Evolutionary conservation across 768 basidiomycete genomes (phyloP).

Genomic region (Lactarius hatsudake): DNA sequence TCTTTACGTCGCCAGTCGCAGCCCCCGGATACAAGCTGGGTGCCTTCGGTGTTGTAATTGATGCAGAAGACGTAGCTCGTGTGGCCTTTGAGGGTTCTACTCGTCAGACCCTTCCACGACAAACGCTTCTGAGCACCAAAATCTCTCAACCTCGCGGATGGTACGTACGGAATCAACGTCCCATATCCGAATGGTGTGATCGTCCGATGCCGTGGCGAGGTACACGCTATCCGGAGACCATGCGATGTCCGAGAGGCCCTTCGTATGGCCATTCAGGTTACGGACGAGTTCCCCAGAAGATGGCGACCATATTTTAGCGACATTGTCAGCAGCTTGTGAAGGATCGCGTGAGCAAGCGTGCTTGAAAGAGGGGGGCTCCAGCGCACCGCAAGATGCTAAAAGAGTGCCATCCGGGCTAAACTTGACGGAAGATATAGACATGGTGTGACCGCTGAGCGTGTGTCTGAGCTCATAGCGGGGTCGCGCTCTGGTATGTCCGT

Average conservation of each 20-base stretch:
- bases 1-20: slow-evolving; percentile 89
- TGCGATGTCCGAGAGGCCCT: slow-evolving; percentile 84
- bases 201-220: slow-evolving; percentile 91
- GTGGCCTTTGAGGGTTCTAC: slow-evolving; percentile 75
- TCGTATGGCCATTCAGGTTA: slow-evolving; percentile 70
- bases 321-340: slow-evolving; percentile 65
- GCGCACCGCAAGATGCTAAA: slow-evolving; percentile 81
- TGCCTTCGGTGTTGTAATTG: slow-evolving; percentile 85
- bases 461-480: slow-evolving; percentile 72
- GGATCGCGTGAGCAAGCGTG: not conserved
- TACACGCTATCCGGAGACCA: slow-evolving; percentile 83
- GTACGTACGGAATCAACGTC: slow-evolving; percentile 70
- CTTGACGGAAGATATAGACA: slow-evolving; percentile 83
- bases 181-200: slow-evolving; percentile 87
- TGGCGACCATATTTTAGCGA: slow-evolving; percentile 81
- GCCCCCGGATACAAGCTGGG: slow-evolving; percentile 86
- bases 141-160: not conserved
- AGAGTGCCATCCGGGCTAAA: slow-evolving; percentile 87
- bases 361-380: not conserved
- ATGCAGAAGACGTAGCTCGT: slow-evolving; percentile 88
- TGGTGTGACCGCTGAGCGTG: slow-evolving; percentile 72
- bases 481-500: slow-evolving; percentile 38
- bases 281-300: slow-evolving; percentile 74
- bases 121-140: not conserved
- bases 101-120: slow-evolving; percentile 56